Conservation (phyloP, 1,284 basidiomycete genomes). For the Peniophora sp. region DNA sequence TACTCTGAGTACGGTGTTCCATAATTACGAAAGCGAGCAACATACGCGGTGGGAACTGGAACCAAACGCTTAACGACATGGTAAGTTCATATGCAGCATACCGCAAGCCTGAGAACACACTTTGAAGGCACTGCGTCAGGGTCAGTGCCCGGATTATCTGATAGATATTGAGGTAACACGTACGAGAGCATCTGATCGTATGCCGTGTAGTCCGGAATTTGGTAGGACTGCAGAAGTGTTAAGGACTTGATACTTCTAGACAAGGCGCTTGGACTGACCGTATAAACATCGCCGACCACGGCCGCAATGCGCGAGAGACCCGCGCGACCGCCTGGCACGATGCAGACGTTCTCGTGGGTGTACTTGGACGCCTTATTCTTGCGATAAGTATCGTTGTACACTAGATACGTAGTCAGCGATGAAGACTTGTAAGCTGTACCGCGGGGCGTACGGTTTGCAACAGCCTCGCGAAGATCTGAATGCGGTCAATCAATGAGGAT, state of each 20-base stretch:
- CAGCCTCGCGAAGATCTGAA: slow-evolving; percentile 54
- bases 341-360: slow-evolving; percentile 86
- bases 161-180: too few species aligned
- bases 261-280: slow-evolving; percentile 30
- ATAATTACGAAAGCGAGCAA: slow-evolving; percentile 8
- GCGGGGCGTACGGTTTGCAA: slow-evolving; percentile 42
- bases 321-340: slow-evolving; percentile 85
- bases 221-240: slow-evolving; percentile 51
- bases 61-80: slow-evolving; percentile 80
- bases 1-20: too few species aligned
- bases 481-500: not conserved
- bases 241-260: not conserved
- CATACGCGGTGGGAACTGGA: slow-evolving; percentile 81
- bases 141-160: too few species aligned
- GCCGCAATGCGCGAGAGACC: slow-evolving; percentile 88
- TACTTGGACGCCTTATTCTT: slow-evolving; percentile 76
- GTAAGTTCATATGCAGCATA: too few species aligned
- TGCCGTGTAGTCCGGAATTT: slow-evolving; percentile 84
- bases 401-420: too few species aligned
- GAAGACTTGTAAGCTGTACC: too few species aligned
- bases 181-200: slow-evolving; percentile 74
- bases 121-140: too few species aligned
- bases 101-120: too few species aligned
- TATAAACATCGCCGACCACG: slow-evolving; percentile 81
- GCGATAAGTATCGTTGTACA: slow-evolving; percentile 87